Conservation (phyloP, 345 rosid genomes). For the Eucalyptus cloeziana region DNA sequence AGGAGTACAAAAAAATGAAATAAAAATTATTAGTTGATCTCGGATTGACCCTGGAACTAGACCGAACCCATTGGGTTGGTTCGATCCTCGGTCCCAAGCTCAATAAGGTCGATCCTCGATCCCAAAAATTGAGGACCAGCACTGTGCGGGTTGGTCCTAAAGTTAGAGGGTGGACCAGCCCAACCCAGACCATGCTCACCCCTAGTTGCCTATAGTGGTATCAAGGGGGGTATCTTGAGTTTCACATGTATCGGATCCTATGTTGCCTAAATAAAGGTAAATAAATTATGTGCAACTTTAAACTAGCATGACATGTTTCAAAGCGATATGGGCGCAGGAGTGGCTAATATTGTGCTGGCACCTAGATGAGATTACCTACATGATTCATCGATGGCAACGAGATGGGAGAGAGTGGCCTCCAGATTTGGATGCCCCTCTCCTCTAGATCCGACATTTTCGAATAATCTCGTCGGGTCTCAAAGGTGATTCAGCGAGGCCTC, state of each 20-base stretch:
- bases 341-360: neutral
- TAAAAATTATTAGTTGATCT: too few relatives aligned
- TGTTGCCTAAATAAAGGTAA: neutral
- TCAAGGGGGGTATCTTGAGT: neutral
- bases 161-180: too few relatives aligned
- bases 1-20: too few relatives aligned
- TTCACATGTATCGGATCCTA: neutral
- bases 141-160: too few relatives aligned
- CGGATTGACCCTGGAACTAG: too few relatives aligned
- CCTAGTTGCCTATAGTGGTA: neutral
- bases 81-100: too few relatives aligned
- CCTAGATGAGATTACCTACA: neutral
- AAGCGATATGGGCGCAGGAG: neutral
- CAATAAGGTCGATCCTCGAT: too few relatives aligned
- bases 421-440: neutral
- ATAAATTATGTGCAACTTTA: neutral
- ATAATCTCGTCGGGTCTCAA: neutral
- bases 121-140: too few relatives aligned
- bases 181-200: too few relatives aligned
- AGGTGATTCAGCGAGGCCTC: neutral
- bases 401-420: neutral
- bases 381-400: neutral
- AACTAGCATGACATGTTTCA: neutral
- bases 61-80: too few relatives aligned
- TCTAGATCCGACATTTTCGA: neutral